Evolutionary conservation across 1,139 yeast species (phyloP).

Genomic region (Protomyces arabidopsidicola): DNA sequence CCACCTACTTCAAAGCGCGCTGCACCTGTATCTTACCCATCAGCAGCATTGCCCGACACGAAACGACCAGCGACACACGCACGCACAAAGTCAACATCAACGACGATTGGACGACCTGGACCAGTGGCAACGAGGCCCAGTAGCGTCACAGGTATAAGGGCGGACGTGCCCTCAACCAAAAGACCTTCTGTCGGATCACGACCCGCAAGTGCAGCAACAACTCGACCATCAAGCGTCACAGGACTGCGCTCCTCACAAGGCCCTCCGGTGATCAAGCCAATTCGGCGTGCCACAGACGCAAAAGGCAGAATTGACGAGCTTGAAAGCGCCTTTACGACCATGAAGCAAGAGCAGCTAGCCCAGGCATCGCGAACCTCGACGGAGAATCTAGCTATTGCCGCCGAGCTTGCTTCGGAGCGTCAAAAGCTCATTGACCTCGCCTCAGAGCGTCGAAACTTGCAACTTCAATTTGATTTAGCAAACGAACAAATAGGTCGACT

Average conservation of each 20-base stretch:
- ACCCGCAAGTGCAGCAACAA: slow-evolving; percentile 13
- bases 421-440: slow-evolving; percentile 8
- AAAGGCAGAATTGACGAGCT: slow-evolving; percentile 33
- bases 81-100: slow-evolving; percentile 6
- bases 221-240: slow-evolving; percentile 16
- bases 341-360: slow-evolving; percentile 18
- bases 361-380: slow-evolving; percentile 4
- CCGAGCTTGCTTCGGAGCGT: slow-evolving; percentile 18
- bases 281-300: slow-evolving; percentile 30
- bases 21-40: background rate
- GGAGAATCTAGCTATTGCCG: slow-evolving; percentile 18
- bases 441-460: background rate
- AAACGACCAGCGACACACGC: background rate
- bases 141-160: background rate
- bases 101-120: background rate
- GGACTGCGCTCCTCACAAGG: slow-evolving; percentile 1
- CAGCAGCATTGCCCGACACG: background rate
- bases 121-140: background rate
- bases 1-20: background rate
- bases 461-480: slow-evolving; percentile 12
- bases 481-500: slow-evolving; percentile 14
- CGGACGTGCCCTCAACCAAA: background rate
- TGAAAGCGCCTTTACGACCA: slow-evolving; percentile 29
- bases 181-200: background rate
- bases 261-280: background rate